phyloP scores from a whole-genome alignment of 768 basidiomycete species.

The Phylloporus arenicola region DNA sequence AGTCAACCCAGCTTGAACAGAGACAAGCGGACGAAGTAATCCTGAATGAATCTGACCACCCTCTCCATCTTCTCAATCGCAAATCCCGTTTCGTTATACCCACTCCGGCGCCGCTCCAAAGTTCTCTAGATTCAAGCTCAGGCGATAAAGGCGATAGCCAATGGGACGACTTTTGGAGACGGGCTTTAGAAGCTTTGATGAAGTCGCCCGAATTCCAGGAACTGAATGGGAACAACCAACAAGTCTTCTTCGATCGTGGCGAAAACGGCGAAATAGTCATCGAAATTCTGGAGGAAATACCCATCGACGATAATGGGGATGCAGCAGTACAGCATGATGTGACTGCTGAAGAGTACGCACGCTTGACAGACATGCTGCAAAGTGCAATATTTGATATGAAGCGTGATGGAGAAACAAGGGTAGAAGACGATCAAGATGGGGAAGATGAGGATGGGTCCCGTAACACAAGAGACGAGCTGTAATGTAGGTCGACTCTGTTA shows the following conservation, averaged over 20 bases:
- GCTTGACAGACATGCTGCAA: constrained; percentile 46
- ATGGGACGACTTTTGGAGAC: constrained; percentile 25
- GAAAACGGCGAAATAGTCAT: constrained; percentile 40
- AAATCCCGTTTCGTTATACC: constrained; percentile 45
- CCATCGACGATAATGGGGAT: constrained; percentile 28
- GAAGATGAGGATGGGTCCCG: constrained; percentile 30
- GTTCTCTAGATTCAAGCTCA: constrained; percentile 13
- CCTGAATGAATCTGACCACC: constrained; percentile 51
- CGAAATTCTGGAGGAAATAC: constrained; percentile 43
- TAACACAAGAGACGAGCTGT: constrained; percentile 29
- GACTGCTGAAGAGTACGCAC: constrained; percentile 37
- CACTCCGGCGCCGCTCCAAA: constrained; percentile 18
- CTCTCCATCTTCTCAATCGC: constrained; percentile 45
- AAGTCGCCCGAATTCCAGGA: constrained; percentile 28
- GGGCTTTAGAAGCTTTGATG: constrained; percentile 26
- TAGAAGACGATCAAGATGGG: constrained; percentile 16
- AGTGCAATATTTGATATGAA: constrained; percentile 49
- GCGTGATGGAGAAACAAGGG: constrained; percentile 27
- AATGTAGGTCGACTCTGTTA: constrained; percentile 22
- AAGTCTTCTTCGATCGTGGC: constrained; percentile 39
- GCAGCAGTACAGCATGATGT: constrained; percentile 23
- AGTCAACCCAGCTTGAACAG: constrained; percentile 28
- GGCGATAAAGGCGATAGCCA: constrained; percentile 14
- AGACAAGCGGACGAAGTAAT: constrained; percentile 26
- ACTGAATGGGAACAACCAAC: constrained; percentile 25